phyloP scores from a whole-genome alignment of 2,329 filamentous ascomycete species.

The Elsinoe necatrix region DNA sequence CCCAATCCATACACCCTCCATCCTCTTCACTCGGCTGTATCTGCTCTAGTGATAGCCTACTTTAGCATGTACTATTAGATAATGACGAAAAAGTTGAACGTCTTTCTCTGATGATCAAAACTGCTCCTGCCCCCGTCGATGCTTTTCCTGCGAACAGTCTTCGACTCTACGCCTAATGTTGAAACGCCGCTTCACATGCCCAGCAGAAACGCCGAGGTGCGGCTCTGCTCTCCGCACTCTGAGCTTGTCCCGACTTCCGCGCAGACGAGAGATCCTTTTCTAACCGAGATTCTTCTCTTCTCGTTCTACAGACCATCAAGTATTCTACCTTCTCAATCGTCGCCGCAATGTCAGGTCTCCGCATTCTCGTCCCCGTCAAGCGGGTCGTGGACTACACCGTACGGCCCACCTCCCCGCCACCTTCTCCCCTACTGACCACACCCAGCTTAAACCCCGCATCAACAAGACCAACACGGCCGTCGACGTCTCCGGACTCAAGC shows the following conservation, averaged over 20 bases:
- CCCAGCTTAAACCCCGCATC: slow-evolving; percentile 59
- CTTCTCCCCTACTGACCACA: not conserved
- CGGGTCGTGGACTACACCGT: slow-evolving; percentile 53
- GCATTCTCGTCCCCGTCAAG: slow-evolving; percentile 50
- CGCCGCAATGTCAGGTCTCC: slow-evolving; percentile 31
- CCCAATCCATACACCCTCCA: not conserved
- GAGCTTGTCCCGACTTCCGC: slow-evolving; percentile 7
- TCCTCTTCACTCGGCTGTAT: slow-evolving; percentile 16
- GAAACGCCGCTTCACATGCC: slow-evolving; percentile 3
- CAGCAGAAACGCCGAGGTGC: slow-evolving; percentile 7
- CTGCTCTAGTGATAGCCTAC: slow-evolving; percentile 15
- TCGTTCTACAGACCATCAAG: not conserved
- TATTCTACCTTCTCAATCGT: not conserved
- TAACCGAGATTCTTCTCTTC: slow-evolving; percentile 11
- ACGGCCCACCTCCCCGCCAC: slow-evolving; percentile 22
- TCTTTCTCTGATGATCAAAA: slow-evolving; percentile 11
- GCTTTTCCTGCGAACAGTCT: too few relatives aligned
- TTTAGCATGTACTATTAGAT: slow-evolving; percentile 19
- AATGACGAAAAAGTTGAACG: slow-evolving; percentile 16
- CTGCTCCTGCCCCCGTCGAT: not conserved
- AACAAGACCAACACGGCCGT: slow-evolving; percentile 72
- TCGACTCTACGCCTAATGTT: not conserved
- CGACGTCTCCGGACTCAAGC: slow-evolving; percentile 87
- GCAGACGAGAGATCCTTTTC: slow-evolving; percentile 11
- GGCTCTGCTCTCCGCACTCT: slow-evolving; percentile 7